These are phyloP conservation scores for Pleurotus citrinopileatus DNA, from an alignment of 768 basidiomycete species.

Conservation along the genomic window DNA sequence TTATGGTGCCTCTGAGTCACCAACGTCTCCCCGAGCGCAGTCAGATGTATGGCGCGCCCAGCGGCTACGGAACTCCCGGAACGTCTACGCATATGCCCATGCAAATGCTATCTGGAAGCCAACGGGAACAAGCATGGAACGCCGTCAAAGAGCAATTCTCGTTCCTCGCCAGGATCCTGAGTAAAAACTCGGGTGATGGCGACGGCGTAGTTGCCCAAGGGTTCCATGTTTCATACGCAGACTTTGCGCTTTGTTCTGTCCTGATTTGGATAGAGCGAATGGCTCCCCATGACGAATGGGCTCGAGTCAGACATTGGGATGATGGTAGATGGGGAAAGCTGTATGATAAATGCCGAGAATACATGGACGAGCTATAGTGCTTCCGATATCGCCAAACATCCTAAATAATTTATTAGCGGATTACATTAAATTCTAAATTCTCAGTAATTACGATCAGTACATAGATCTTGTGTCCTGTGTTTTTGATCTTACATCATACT, in stretches of 20 bases:
- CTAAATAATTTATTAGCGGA: no score
- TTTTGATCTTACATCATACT: no score
- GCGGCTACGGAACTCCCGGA: slow-evolving; percentile 13
- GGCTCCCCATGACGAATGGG: slow-evolving; percentile 74
- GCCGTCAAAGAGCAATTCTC: slow-evolving; percentile 66
- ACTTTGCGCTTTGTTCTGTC: slow-evolving; percentile 70
- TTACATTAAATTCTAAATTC: no score
- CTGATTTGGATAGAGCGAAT: slow-evolving; percentile 74
- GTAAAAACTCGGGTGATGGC: slow-evolving; percentile 63
- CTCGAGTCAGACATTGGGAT: slow-evolving; percentile 66
- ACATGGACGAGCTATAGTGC: slow-evolving; percentile 63
- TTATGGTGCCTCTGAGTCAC: slow-evolving; percentile 69
- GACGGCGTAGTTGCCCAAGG: slow-evolving; percentile 67
- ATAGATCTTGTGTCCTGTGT: no score
- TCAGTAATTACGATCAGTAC: no score
- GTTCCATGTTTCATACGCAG: slow-evolving; percentile 64
- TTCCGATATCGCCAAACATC: no score
- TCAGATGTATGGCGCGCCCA: slow-evolving; percentile 36
- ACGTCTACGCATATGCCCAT: slow-evolving; percentile 10
- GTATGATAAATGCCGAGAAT: slow-evolving; percentile 57
- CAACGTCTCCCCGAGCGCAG: slow-evolving; percentile 55
- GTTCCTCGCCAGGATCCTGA: slow-evolving; percentile 60
- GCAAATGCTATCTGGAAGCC: slow-evolving; percentile 29
- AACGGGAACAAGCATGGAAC: slow-evolving; percentile 63
- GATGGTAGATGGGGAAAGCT: slow-evolving; percentile 64